Percentiles rank a stretch among this genome's conserved stretches.
These are phyloP conservation scores for Platanthera guangdongensis DNA, from an alignment of 106 monocot species.

Conservation along the genomic window DNA sequence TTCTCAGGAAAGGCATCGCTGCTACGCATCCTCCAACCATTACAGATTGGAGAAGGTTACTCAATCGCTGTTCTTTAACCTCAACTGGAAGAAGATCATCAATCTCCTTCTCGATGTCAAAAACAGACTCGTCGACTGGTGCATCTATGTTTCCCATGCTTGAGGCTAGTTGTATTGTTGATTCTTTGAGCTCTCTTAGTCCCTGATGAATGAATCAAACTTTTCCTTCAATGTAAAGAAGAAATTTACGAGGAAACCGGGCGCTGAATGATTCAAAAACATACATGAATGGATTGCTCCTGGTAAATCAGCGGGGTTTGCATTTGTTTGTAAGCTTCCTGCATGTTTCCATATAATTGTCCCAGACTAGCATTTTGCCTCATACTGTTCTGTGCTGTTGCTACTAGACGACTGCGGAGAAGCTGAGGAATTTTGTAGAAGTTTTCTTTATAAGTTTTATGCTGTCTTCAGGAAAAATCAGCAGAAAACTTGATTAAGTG, in stretches of 20 bases:
- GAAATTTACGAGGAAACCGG: not conserved
- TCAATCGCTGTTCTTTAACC: constrained; percentile 75
- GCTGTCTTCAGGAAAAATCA: not conserved
- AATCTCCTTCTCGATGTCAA: constrained; percentile 82
- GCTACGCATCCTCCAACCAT: constrained; percentile 76
- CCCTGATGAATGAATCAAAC: constrained; percentile 17
- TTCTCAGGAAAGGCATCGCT: constrained; percentile 74
- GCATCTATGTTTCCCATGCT: constrained; percentile 62
- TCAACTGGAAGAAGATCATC: constrained; percentile 76
- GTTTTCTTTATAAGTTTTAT: not conserved
- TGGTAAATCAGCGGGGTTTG: constrained; percentile 77
- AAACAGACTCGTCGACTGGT: constrained; percentile 61
- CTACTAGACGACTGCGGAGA: constrained; percentile 44
- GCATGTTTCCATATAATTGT: constrained; percentile 69
- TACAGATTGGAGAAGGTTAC: constrained; percentile 56
- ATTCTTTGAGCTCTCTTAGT: constrained; percentile 64
- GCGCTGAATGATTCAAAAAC: not conserved
- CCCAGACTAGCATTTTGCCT: constrained; percentile 51
- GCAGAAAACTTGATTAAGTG: not conserved
- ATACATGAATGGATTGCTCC: constrained; percentile 36
- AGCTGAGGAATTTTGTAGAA: constrained; percentile 14
- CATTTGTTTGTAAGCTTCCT: constrained; percentile 79
- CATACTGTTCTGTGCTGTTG: constrained; percentile 48
- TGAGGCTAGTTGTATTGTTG: constrained; percentile 63
- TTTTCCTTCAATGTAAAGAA: not conserved